Evolutionary conservation across 371 early-diverging fungal species (phyloP).

Genomic region (Funneliformis caledonium): DNA sequence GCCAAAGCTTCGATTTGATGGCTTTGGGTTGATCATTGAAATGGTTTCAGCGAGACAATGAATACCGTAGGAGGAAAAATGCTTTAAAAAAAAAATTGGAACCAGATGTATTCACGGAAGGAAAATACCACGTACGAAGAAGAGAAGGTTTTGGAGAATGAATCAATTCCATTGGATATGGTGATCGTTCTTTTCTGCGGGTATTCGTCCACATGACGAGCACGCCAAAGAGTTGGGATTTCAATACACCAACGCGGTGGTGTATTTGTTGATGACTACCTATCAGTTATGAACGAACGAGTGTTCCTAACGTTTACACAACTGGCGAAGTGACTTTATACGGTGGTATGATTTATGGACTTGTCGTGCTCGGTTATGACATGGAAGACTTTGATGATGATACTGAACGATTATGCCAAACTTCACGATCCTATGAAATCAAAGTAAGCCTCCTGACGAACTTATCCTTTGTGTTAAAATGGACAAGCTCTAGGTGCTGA

Average conservation of each 20-base stretch:
- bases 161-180: constrained; percentile 53
- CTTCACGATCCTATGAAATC: constrained; percentile 58
- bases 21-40: constrained; percentile 63
- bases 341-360: constrained; percentile 59
- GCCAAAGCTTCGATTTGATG: constrained; percentile 58
- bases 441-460: constrained; percentile 58
- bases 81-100: constrained; percentile 57
- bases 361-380: constrained; percentile 72
- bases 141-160: constrained; percentile 22
- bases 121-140: constrained; percentile 43
- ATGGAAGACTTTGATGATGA: constrained; percentile 73
- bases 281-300: constrained; percentile 48
- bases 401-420: constrained; percentile 64
- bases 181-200: constrained; percentile 58
- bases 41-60: constrained; percentile 59
- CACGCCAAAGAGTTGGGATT: constrained; percentile 49
- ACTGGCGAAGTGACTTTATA: constrained; percentile 68
- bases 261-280: constrained; percentile 55
- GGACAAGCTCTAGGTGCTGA: constrained; percentile 55
- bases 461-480: constrained; percentile 58
- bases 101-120: constrained; percentile 48
- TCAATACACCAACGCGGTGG: constrained; percentile 57
- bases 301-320: constrained; percentile 58
- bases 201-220: constrained; percentile 65
- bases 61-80: constrained; percentile 58